These are phyloP conservation scores for Calocera cornea DNA, from an alignment of 768 basidiomycete species.

Conservation along the genomic window DNA sequence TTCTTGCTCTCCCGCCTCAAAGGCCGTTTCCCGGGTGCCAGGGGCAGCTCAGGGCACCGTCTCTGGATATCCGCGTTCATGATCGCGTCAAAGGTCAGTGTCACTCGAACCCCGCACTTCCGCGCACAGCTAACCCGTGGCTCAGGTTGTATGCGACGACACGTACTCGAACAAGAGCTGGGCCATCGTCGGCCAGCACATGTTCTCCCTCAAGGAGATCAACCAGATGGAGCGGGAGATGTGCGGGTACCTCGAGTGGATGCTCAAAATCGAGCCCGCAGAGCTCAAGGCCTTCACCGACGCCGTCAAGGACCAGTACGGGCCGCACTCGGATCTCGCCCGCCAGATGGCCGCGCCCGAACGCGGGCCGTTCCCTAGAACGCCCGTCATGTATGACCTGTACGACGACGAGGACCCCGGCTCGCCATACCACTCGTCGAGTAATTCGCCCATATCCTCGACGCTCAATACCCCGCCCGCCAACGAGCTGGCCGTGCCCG, in stretches of 20 bases:
- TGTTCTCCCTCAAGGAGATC: slow-evolving; percentile 76
- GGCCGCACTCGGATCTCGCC: slow-evolving; percentile 11
- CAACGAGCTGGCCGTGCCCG: background rate
- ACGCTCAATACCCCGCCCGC: background rate
- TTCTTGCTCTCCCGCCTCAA: slow-evolving; percentile 74
- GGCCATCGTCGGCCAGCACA: slow-evolving; percentile 77
- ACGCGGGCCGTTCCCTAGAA: background rate
- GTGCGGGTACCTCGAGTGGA: slow-evolving; percentile 86
- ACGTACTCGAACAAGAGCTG: slow-evolving; percentile 90
- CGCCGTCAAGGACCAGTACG: slow-evolving; percentile 24
- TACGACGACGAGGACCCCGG: slow-evolving; percentile 3
- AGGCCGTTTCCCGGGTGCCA: slow-evolving; percentile 79
- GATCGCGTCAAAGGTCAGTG: slow-evolving; percentile 55
- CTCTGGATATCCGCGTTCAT: slow-evolving; percentile 87
- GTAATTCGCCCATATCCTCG: background rate
- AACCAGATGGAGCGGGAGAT: slow-evolving; percentile 97
- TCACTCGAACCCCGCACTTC: background rate
- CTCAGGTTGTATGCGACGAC: slow-evolving; percentile 72
- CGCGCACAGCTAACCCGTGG: slow-evolving; percentile 10
- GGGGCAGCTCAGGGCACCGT: slow-evolving; percentile 79
- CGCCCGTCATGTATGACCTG: background rate
- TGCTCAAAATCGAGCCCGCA: slow-evolving; percentile 25
- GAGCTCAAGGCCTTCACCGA: slow-evolving; percentile 27
- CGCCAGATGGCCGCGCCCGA: background rate
- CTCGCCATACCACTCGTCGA: background rate